These are phyloP conservation scores for Tolypocladium endophyticum DNA, from an alignment of 2,329 filamentous ascomycete genomes.

Conservation along the genomic window DNA sequence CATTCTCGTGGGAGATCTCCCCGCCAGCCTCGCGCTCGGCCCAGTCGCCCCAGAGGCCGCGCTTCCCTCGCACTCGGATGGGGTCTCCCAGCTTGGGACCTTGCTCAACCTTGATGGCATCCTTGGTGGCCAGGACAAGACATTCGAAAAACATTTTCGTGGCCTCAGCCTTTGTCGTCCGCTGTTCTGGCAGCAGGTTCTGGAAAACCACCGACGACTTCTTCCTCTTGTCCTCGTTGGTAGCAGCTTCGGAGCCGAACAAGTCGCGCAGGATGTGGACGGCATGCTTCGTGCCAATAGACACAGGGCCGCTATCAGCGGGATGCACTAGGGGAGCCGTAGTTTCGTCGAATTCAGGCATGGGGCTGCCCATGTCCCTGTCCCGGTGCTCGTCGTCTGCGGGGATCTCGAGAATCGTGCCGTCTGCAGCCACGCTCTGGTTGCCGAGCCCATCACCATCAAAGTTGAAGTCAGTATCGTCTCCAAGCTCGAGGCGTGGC, in stretches of 20 bases:
- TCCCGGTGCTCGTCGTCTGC: slow-evolving; percentile 42
- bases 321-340: slow-evolving; percentile 67
- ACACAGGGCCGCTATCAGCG: slow-evolving; percentile 76
- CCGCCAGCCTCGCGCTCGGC: slow-evolving; percentile 66
- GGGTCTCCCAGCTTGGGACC: slow-evolving; percentile 63
- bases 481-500: slow-evolving; percentile 57
- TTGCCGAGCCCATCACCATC: slow-evolving; percentile 42
- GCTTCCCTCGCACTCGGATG: slow-evolving; percentile 79
- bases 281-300: slow-evolving; percentile 85
- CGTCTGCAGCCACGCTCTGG: slow-evolving; percentile 44
- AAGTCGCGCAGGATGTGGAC: slow-evolving; percentile 87
- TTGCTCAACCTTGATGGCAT: slow-evolving; percentile 95
- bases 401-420: slow-evolving; percentile 55
- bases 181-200: slow-evolving; percentile 72
- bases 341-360: slow-evolving; percentile 68
- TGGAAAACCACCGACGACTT: slow-evolving; percentile 78
- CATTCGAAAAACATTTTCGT: slow-evolving; percentile 99
- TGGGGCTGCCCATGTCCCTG: slow-evolving; percentile 30
- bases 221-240: slow-evolving; percentile 61
- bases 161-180: slow-evolving; percentile 76
- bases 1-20: slow-evolving; percentile 44
- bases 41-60: slow-evolving; percentile 95
- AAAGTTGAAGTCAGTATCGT: slow-evolving; percentile 46
- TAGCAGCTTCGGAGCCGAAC: slow-evolving; percentile 65
- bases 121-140: slow-evolving; percentile 90